Percentiles rank a stretch among this genome's conserved stretches.
Evolutionary conservation across 2,329 filamentous ascomycete species (phyloP).

Genomic region (Nemania abortiva): DNA sequence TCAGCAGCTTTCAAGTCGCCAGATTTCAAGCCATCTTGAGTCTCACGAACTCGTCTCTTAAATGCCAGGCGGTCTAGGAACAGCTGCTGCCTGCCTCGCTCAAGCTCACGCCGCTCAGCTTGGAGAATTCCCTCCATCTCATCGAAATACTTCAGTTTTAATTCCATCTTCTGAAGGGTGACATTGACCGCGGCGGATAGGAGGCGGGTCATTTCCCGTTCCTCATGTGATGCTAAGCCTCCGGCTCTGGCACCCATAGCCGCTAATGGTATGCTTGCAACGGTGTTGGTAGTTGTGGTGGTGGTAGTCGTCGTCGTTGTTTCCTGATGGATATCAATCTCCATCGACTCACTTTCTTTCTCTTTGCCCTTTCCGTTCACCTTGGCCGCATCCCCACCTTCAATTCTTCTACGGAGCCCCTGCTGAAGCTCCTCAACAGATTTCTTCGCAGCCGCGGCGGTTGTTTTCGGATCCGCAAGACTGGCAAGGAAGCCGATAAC

Average conservation of each 20-base stretch:
- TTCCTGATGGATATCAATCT: slow-evolving; percentile 69
- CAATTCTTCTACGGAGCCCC: slow-evolving; percentile 81
- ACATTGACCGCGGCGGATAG: slow-evolving; percentile 93
- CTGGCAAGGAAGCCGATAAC: slow-evolving; percentile 95
- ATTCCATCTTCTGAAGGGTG: slow-evolving; percentile 93
- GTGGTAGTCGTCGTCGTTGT: slow-evolving; percentile 60
- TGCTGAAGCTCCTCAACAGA: slow-evolving; percentile 89
- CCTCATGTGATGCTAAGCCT: slow-evolving; percentile 92
- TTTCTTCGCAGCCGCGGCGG: slow-evolving; percentile 89
- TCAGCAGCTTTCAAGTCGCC: slow-evolving; percentile 64
- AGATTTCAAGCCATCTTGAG: slow-evolving; percentile 78
- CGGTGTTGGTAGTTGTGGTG: slow-evolving; percentile 61
- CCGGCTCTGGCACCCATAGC: slow-evolving; percentile 87
- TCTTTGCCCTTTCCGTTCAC: slow-evolving; percentile 70
- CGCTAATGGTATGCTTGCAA: slow-evolving; percentile 85
- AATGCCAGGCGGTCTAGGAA: slow-evolving; percentile 93
- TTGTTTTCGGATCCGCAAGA: slow-evolving; percentile 88
- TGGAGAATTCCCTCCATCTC: slow-evolving; percentile 95
- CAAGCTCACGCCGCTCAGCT: slow-evolving; percentile 91
- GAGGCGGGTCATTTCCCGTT: slow-evolving; percentile 94
- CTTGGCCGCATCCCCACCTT: slow-evolving; percentile 64
- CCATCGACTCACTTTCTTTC: slow-evolving; percentile 70
- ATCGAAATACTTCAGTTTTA: slow-evolving; percentile 95
- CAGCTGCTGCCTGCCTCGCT: slow-evolving; percentile 90
- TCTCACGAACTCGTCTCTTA: slow-evolving; percentile 85